Conservation (phyloP, 75 land plant genomes). For the Pseudotsuga menziesii region DNA sequence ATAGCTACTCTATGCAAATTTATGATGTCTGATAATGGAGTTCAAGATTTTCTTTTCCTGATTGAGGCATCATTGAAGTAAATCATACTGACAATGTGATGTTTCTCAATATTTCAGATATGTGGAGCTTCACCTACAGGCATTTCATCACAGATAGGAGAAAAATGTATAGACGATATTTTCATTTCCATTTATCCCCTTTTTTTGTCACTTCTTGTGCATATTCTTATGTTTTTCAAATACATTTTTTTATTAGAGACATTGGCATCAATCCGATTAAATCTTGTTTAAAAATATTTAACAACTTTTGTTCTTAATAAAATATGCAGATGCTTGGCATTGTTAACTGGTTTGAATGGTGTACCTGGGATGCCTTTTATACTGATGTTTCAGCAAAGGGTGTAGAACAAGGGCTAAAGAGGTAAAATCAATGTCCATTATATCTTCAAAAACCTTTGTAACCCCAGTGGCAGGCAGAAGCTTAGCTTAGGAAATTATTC, state of each 20-base stretch:
- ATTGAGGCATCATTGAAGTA: background rate
- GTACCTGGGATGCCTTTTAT: slow-evolving; percentile 99
- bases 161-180: slow-evolving; percentile 48
- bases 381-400: slow-evolving; percentile 82
- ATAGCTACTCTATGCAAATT: background rate
- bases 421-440: slow-evolving; percentile 27
- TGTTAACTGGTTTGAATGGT: slow-evolving; percentile 98
- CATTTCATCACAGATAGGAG: slow-evolving; percentile 65
- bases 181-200: no score
- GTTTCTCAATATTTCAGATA: slow-evolving; percentile 29
- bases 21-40: background rate
- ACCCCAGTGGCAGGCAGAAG: no score
- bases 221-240: background rate
- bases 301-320: background rate
- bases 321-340: slow-evolving; percentile 74
- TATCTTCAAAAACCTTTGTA: no score
- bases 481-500: no score
- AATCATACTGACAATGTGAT: background rate
- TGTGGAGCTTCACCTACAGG: slow-evolving; percentile 62
- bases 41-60: background rate
- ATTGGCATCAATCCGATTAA: background rate
- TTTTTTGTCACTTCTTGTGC: background rate
- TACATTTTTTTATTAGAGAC: background rate
- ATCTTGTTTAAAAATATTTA: background rate
- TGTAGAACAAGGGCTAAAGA: slow-evolving; percentile 64